Conservation (phyloP, 2,329 filamentous ascomycete genomes). For the Aspergillus ochraceus region DNA sequence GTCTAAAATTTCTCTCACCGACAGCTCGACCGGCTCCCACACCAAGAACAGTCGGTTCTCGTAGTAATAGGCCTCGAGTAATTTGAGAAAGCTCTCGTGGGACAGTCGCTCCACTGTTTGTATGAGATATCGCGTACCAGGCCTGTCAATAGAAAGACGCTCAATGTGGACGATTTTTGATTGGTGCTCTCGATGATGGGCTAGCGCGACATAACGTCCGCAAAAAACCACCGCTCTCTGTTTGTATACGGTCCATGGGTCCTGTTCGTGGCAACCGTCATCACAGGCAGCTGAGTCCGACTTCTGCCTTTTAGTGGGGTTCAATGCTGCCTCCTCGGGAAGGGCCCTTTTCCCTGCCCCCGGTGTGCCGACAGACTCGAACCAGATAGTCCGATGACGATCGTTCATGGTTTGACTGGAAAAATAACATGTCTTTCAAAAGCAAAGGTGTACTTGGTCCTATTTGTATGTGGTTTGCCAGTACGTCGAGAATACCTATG, state of each 20-base stretch:
- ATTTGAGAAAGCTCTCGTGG: neutral
- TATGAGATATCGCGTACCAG: neutral
- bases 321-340: neutral
- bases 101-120: neutral
- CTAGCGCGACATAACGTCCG: neutral
- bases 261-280: neutral
- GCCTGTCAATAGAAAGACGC: neutral
- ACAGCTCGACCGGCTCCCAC: slow-evolving; percentile 1
- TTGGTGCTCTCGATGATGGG: neutral
- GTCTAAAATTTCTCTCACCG: neutral
- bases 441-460: neutral
- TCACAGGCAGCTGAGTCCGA: neutral
- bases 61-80: neutral
- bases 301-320: neutral
- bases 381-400: neutral
- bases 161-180: neutral
- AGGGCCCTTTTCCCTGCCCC: neutral
- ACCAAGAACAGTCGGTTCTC: neutral
- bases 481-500: no score
- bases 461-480: neutral
- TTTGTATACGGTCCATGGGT: neutral
- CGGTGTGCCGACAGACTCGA: neutral
- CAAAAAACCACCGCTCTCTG: neutral
- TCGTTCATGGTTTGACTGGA: neutral
- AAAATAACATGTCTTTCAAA: neutral